phyloP scores from a whole-genome alignment of 352 stramenopile species.

The Aphanomyces invadans region DNA sequence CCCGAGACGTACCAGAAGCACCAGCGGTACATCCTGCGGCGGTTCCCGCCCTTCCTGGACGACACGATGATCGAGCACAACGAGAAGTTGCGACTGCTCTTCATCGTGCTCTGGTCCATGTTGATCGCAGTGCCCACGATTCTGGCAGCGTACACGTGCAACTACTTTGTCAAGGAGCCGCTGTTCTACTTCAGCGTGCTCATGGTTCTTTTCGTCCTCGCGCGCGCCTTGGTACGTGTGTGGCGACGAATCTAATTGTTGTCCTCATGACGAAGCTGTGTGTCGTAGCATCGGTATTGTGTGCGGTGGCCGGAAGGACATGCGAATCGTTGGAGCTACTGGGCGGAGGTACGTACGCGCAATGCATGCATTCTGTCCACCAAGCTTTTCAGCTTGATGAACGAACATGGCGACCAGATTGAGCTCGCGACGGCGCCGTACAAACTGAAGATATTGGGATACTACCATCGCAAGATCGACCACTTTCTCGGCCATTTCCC shows the following conservation, averaged over 20 bases:
- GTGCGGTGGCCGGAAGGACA: slow-evolving; percentile 68
- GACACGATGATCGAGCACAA: slow-evolving; percentile 42
- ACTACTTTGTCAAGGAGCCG: slow-evolving; percentile 50
- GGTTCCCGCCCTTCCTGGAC: slow-evolving; percentile 58
- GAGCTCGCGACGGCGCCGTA: slow-evolving; percentile 57
- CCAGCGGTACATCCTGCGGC: slow-evolving; percentile 60
- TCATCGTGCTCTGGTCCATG: slow-evolving; percentile 43
- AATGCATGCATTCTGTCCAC: not conserved
- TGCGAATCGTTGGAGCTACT: slow-evolving; percentile 60
- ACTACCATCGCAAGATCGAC: slow-evolving; percentile 76
- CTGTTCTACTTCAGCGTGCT: slow-evolving; percentile 54
- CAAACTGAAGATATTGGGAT: slow-evolving; percentile 75
- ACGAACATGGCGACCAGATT: slow-evolving; percentile 35
- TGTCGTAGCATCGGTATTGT: slow-evolving; percentile 50
- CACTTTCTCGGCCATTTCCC: slow-evolving; percentile 62
- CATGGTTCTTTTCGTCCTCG: slow-evolving; percentile 42
- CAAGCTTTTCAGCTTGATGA: not conserved
- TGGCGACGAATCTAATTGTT: not conserved
- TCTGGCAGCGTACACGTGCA: slow-evolving; percentile 37
- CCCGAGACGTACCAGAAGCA: slow-evolving; percentile 37
- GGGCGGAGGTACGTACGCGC: slow-evolving; percentile 41
- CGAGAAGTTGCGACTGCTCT: slow-evolving; percentile 47
- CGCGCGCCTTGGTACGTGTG: slow-evolving; percentile 38
- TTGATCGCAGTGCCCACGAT: slow-evolving; percentile 51
- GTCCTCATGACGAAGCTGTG: not conserved